These are phyloP conservation scores for Candida maesae DNA, from an alignment of 805 yeast genomes.

Conservation along the genomic window DNA sequence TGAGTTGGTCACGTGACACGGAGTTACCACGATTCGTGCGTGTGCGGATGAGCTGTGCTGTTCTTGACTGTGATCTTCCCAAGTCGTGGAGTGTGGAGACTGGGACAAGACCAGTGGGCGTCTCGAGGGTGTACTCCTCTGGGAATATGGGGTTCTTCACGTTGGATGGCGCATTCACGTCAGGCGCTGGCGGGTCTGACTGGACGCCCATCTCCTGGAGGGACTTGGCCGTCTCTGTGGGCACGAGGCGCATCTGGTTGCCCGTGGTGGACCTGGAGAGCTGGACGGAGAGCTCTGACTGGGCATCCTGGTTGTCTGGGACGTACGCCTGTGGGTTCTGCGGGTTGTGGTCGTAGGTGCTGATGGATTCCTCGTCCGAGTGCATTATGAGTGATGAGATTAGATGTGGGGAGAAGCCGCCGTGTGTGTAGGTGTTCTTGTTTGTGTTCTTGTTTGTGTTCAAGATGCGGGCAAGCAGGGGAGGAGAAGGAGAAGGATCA, in stretches of 20 bases:
- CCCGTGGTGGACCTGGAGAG: constrained; percentile 22
- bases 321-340: constrained; percentile 38
- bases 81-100: constrained; percentile 63
- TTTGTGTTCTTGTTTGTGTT: neutral
- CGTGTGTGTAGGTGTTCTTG: no score
- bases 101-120: constrained; percentile 84
- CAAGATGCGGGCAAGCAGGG: neutral
- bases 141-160: constrained; percentile 76
- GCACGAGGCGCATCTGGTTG: constrained; percentile 35
- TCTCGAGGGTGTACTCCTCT: constrained; percentile 87
- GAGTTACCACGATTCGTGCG: constrained; percentile 29
- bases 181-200: constrained; percentile 49
- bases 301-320: constrained; percentile 43
- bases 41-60: constrained; percentile 32
- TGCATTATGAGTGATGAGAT: constrained; percentile 3
- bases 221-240: constrained; percentile 74
- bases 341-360: constrained; percentile 26
- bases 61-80: constrained; percentile 46
- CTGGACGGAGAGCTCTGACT: constrained; percentile 36
- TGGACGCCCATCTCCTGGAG: constrained; percentile 60
- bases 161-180: constrained; percentile 50
- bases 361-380: constrained; percentile 24
- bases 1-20: no score
- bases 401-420: no score
- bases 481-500: neutral